These are phyloP conservation scores for Ramaria sp. DNA, from an alignment of 768 basidiomycete genomes.

Conservation along the genomic window DNA sequence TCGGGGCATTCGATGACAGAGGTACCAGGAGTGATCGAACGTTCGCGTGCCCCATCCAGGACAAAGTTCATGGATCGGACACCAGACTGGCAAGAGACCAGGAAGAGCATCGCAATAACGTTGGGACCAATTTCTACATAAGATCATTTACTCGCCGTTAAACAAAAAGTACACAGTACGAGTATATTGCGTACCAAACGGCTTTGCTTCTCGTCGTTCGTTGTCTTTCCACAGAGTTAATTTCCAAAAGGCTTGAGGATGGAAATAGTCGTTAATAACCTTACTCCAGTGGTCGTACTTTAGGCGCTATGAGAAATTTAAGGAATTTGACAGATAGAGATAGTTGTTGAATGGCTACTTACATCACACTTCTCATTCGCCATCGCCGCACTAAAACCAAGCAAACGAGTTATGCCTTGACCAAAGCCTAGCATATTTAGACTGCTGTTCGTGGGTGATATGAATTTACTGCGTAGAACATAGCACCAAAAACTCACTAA, in stretches of 20 bases:
- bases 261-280: slow-evolving; percentile 60
- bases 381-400: slow-evolving; percentile 62
- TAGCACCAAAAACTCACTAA: background rate
- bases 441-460: background rate
- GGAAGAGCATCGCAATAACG: slow-evolving; percentile 70
- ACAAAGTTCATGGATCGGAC: slow-evolving; percentile 76
- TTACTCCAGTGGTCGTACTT: slow-evolving; percentile 44
- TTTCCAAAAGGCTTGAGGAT: slow-evolving; percentile 59
- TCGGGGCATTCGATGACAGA: slow-evolving; percentile 56
- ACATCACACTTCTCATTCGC: slow-evolving; percentile 41
- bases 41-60: slow-evolving; percentile 68
- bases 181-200: slow-evolving; percentile 52
- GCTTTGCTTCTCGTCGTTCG: slow-evolving; percentile 66
- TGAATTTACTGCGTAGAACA: background rate
- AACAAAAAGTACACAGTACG: background rate
- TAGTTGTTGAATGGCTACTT: slow-evolving; percentile 21
- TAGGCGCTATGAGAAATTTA: slow-evolving; percentile 9
- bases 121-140: slow-evolving; percentile 65
- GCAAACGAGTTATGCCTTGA: slow-evolving; percentile 50
- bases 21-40: slow-evolving; percentile 32
- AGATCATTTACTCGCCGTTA: background rate
- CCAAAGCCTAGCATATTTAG: slow-evolving; percentile 23
- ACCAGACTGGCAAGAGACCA: slow-evolving; percentile 75
- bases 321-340: too few species aligned
- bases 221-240: slow-evolving; percentile 86